A percentile compares a stretch with the other conserved stretches of the same genome.
These are phyloP conservation scores for Tubosaeta sp. DNA, from an alignment of 768 basidiomycete genomes.

Conservation along the genomic window DNA sequence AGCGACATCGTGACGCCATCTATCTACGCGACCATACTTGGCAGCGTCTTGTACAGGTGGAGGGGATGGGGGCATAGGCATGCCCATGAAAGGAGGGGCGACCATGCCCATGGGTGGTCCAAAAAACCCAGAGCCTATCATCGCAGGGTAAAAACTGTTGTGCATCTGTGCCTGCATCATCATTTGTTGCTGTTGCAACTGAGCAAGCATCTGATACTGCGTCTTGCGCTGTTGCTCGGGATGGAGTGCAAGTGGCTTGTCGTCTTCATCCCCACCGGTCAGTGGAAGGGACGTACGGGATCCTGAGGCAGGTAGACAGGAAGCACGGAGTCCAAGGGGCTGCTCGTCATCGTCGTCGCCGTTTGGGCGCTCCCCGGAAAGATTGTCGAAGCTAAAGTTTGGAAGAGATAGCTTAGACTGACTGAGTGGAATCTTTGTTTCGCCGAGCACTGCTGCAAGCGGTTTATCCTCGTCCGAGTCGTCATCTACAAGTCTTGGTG, in stretches of 20 bases:
- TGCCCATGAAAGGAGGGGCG: conserved; percentile 42
- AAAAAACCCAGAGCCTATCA: conserved; percentile 72
- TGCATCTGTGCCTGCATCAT: conserved; percentile 78
- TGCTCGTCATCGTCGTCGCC: conserved; percentile 64
- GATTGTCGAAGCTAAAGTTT: conserved; percentile 39
- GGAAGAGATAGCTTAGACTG: conserved; percentile 42
- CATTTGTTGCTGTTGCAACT: conserved; percentile 55
- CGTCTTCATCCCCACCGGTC: conserved; percentile 48
- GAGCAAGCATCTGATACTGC: conserved; percentile 41
- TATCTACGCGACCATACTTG: conserved; percentile 71
- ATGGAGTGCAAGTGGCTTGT: conserved; percentile 66
- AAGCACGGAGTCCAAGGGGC: conserved; percentile 67
- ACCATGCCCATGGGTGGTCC: conserved; percentile 46
- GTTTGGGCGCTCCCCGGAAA: conserved; percentile 20
- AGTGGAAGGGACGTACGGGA: conserved; percentile 25
- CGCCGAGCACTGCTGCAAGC: conserved; percentile 54
- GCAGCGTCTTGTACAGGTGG: conserved; percentile 60
- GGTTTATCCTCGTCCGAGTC: conserved; percentile 62
- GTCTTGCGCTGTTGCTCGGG: conserved; percentile 77
- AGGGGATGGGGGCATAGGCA: conserved; percentile 45
- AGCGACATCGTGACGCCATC: conserved; percentile 76
- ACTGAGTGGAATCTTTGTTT: conserved; percentile 40
- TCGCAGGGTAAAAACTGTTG: conserved; percentile 64
- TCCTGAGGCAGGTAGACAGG: conserved; percentile 34
- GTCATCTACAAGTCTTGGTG: conserved; percentile 31